phyloP scores from a whole-genome alignment of 371 early-diverging fungal genomes.

The Thermomucor indicae-seudaticae region DNA sequence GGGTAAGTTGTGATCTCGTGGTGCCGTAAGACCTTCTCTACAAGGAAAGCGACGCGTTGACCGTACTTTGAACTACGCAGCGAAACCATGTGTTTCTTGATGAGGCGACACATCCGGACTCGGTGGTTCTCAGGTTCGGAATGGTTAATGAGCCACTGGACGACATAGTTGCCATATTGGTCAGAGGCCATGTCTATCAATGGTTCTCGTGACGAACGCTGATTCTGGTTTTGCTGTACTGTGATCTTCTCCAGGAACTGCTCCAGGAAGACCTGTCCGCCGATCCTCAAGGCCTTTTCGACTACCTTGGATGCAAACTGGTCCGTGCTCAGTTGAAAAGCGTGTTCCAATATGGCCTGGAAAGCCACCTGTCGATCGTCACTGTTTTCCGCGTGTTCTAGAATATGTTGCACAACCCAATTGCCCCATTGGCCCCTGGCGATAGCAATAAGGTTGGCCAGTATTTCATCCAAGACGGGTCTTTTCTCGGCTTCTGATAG shows the following conservation, averaged over 20 bases:
- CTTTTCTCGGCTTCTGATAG: conserved; percentile 59
- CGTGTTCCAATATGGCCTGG: conserved; percentile 48
- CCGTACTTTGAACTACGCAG: conserved; percentile 76
- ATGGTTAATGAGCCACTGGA: conserved; percentile 68
- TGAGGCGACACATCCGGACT: conserved; percentile 57
- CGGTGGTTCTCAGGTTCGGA: conserved; percentile 58
- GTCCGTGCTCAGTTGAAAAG: conserved; percentile 55
- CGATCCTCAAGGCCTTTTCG: conserved; percentile 68
- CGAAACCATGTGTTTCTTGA: conserved; percentile 66
- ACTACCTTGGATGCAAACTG: conserved; percentile 80
- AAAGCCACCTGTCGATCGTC: conserved; percentile 47
- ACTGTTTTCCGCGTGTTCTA: conserved; percentile 59
- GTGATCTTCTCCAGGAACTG: conserved; percentile 27
- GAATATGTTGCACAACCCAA: conserved; percentile 76
- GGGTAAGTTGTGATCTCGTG: conserved; percentile 29
- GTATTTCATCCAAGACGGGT: conserved; percentile 57
- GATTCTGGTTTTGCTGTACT: neutral
- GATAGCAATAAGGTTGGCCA: conserved; percentile 53
- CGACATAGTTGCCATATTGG: conserved; percentile 89
- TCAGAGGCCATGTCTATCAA: conserved; percentile 59
- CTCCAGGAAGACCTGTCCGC: conserved; percentile 27
- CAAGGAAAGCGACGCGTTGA: conserved; percentile 74
- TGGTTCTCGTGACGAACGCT: conserved; percentile 36
- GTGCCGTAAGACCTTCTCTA: conserved; percentile 48
- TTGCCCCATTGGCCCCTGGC: conserved; percentile 79